These are phyloP conservation scores for Geotrichum reessii DNA, from an alignment of 1,139 yeast species.

Conservation along the genomic window DNA sequence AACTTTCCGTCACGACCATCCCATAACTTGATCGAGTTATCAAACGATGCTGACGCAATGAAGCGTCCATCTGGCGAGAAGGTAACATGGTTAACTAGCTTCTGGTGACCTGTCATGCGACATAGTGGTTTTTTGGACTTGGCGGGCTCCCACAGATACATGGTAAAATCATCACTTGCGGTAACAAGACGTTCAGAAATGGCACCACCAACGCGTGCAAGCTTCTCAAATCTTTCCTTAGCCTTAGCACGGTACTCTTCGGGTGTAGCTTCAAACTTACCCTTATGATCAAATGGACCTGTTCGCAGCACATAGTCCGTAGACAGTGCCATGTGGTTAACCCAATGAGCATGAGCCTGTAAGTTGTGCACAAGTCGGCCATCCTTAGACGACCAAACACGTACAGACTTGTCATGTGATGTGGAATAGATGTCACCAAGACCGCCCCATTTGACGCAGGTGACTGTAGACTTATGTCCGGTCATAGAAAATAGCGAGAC, in stretches of 20 bases:
- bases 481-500: constrained; percentile 65
- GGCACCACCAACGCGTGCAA: constrained; percentile 65
- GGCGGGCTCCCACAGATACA: constrained; percentile 94
- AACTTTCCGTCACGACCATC: constrained; percentile 92
- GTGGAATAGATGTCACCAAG: constrained; percentile 78
- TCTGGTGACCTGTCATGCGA: constrained; percentile 97
- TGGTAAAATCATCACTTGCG: constrained; percentile 95
- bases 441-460: constrained; percentile 97
- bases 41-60: constrained; percentile 90
- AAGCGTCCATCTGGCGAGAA: constrained; percentile 94
- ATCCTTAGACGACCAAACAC: constrained; percentile 80
- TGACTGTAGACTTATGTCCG: constrained; percentile 85
- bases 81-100: constrained; percentile 89
- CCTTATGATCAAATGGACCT: constrained; percentile 73
- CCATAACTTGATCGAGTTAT: constrained; percentile 92
- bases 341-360: constrained; percentile 96
- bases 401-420: constrained; percentile 91
- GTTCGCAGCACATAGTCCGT: constrained; percentile 83
- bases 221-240: constrained; percentile 64
- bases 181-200: constrained; percentile 80
- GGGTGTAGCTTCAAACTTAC: constrained; percentile 35
- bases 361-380: constrained; percentile 78
- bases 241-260: constrained; percentile 58
- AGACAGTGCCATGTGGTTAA: constrained; percentile 83
- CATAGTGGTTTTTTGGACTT: constrained; percentile 75